Evolutionary conservation across 108 stramenopile genomes (phyloP).

Genomic region (Nitzschia sp.): DNA sequence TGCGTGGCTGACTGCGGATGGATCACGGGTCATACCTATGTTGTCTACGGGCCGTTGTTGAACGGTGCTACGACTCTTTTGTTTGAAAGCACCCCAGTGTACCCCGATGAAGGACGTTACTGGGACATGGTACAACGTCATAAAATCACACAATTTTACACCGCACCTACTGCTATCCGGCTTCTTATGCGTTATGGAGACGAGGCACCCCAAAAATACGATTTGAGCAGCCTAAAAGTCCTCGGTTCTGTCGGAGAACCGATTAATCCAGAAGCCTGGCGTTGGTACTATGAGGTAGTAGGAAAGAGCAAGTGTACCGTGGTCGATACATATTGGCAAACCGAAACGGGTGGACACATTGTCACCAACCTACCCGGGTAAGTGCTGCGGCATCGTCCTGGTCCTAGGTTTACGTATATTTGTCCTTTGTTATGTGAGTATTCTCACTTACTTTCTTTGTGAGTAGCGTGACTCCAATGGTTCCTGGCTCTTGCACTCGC

Average conservation of each 20-base stretch:
- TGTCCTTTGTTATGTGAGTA: no score
- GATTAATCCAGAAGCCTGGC: conserved; percentile 99
- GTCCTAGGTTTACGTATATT: no score
- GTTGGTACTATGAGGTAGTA: conserved; percentile 96
- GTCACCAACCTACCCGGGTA: conserved; percentile 95
- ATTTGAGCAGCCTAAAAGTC: conserved; percentile 80
- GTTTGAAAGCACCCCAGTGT: conserved; percentile 95
- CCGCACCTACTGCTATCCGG: conserved; percentile 97
- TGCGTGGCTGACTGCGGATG: conserved; percentile 98
- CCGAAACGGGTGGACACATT: conserved; percentile 99
- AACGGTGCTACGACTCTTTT: conserved; percentile 93
- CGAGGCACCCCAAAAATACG: conserved; percentile 81
- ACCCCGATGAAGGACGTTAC: conserved; percentile 93
- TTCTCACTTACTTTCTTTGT: no score
- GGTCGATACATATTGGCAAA: conserved; percentile 99
- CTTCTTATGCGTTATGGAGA: conserved; percentile 95
- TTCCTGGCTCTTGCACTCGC: conserved; percentile 93
- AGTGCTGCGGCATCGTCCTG: no score
- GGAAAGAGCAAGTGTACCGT: conserved; percentile 87
- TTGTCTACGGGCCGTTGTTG: conserved; percentile 95
- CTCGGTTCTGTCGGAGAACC: conserved; percentile 98
- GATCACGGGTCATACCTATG: conserved; percentile 98
- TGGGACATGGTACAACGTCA: conserved; percentile 94
- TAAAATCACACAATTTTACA: conserved; percentile 86
- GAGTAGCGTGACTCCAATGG: conserved; percentile 92